Conservation (phyloP, 2,329 filamentous ascomycete genomes). For the Xylaria sp. region DNA sequence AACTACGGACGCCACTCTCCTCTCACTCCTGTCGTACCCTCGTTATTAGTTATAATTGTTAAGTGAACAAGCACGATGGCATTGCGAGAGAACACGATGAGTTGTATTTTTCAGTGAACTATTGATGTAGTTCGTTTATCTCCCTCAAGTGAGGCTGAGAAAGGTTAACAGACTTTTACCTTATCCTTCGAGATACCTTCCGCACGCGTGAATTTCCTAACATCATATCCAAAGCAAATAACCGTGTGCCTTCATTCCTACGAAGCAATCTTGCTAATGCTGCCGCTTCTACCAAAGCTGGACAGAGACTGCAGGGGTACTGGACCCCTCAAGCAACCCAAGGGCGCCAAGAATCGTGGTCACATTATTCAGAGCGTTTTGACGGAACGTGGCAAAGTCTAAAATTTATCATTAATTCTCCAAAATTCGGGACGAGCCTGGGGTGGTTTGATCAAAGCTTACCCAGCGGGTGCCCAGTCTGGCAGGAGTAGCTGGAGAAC, state of each 20-base stretch:
- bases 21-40: too few relatives aligned
- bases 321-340: conserved; percentile 7
- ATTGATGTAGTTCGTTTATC: neutral
- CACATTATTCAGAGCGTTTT: conserved; percentile 13
- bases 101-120: neutral
- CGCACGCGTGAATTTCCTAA: neutral
- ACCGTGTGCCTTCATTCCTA: neutral
- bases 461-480: conserved; percentile 26
- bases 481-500: conserved; percentile 20
- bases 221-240: neutral
- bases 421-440: neutral
- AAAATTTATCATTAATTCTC: neutral
- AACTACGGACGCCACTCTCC: too few relatives aligned
- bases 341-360: conserved; percentile 9
- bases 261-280: neutral
- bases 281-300: conserved; percentile 7
- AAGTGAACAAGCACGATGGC: neutral
- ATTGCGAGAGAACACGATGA: neutral
- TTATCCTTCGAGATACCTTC: neutral
- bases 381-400: conserved; percentile 15
- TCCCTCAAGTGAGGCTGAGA: neutral
- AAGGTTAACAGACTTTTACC: neutral
- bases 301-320: conserved; percentile 8
- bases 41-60: too few relatives aligned
- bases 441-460: neutral